Conservation (phyloP, 805 yeast species). For the Vanderwaltozyma verrucispora region DNA sequence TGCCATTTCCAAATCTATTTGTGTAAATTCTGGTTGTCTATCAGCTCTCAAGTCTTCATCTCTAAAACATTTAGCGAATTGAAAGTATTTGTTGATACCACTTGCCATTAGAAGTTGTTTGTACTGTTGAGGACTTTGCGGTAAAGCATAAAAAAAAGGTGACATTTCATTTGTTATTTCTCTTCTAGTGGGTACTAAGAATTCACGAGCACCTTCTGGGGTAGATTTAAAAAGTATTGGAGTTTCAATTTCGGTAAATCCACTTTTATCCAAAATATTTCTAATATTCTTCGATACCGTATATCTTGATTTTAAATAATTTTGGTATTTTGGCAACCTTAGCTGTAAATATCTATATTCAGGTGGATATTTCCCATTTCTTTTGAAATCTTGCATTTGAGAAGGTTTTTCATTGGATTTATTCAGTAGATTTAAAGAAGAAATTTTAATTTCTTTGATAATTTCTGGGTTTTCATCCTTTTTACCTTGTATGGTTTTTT, state of each 20-base stretch:
- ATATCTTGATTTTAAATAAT: slow-evolving; percentile 46
- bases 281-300: slow-evolving; percentile 41
- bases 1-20: slow-evolving; percentile 90
- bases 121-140: slow-evolving; percentile 97
- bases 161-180: slow-evolving; percentile 20
- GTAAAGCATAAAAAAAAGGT: slow-evolving; percentile 67
- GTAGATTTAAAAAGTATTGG: slow-evolving; percentile 90
- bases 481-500: slow-evolving; percentile 12
- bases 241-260: slow-evolving; percentile 81
- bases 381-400: slow-evolving; percentile 52
- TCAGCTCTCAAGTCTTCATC: slow-evolving; percentile 94
- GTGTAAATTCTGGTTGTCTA: slow-evolving; percentile 97
- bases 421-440: slow-evolving; percentile 47
- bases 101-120: slow-evolving; percentile 92
- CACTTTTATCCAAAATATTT: slow-evolving; percentile 29
- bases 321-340: slow-evolving; percentile 48
- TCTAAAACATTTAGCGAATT: slow-evolving; percentile 87
- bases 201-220: slow-evolving; percentile 97
- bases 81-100: slow-evolving; percentile 79
- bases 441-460: slow-evolving; percentile 50
- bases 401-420: slow-evolving; percentile 54
- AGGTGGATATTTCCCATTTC: slow-evolving; percentile 50
- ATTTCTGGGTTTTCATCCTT: slow-evolving; percentile 9
- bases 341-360: slow-evolving; percentile 75
- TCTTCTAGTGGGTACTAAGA: slow-evolving; percentile 80